A percentile compares a stretch with the other conserved stretches of the same genome.
These are phyloP conservation scores for Multifurca ochricompacta DNA, from an alignment of 768 basidiomycete genomes.

Conservation along the genomic window DNA sequence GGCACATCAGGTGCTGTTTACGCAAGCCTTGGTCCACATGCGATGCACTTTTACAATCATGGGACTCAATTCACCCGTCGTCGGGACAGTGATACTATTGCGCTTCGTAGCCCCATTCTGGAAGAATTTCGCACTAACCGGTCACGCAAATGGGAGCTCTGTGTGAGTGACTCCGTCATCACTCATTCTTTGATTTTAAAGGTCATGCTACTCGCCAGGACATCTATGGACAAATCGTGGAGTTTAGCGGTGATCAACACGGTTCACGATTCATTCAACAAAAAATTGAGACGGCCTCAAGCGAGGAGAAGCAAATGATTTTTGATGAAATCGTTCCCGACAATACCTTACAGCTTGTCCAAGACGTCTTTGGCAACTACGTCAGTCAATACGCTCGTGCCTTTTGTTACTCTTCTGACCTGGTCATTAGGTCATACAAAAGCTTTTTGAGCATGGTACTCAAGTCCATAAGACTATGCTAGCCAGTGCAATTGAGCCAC, in stretches of 20 bases:
- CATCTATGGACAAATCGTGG: conserved; percentile 75
- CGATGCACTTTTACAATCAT: conserved; percentile 25
- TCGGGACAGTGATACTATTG: conserved; percentile 31
- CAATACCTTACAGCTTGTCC: conserved; percentile 67
- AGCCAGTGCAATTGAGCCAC: conserved; percentile 66
- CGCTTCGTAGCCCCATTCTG: conserved; percentile 61
- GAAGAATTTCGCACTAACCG: conserved; percentile 84
- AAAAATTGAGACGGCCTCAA: conserved; percentile 66
- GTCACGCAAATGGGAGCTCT: conserved; percentile 75
- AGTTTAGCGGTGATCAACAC: conserved; percentile 91
- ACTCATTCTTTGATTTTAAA: neutral
- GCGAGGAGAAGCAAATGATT: conserved; percentile 69
- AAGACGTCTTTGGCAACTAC: conserved; percentile 96
- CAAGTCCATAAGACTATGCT: conserved; percentile 64
- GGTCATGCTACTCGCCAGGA: conserved; percentile 44
- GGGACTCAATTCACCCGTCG: conserved; percentile 39
- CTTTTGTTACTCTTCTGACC: conserved; percentile 5
- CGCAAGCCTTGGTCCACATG: conserved; percentile 25
- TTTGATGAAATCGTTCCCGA: conserved; percentile 85
- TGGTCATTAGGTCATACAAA: conserved; percentile 72
- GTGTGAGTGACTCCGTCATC: conserved; percentile 23
- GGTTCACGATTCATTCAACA: conserved; percentile 98
- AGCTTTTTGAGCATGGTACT: conserved; percentile 83
- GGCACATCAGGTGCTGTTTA: conserved; percentile 33
- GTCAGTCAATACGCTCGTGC: conserved; percentile 35